Conservation (phyloP, 306 rosid genomes). For the Aeschynomene evenia region DNA sequence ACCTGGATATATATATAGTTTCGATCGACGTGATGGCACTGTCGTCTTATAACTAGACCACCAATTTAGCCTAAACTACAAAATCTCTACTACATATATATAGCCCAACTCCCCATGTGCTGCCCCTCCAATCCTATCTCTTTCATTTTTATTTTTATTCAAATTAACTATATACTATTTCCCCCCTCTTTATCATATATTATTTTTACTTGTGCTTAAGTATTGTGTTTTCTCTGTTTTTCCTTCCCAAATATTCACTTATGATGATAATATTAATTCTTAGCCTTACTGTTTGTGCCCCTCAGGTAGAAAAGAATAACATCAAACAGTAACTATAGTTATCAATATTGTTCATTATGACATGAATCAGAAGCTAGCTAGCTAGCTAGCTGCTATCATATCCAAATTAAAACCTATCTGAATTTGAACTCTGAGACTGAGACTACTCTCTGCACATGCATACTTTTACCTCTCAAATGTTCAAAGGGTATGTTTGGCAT, state of each 20-base stretch:
- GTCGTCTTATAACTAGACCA: constrained; percentile 8
- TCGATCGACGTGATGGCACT: constrained; percentile 28
- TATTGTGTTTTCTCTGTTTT: neutral
- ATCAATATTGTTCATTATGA: constrained; percentile 21
- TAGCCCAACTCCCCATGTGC: neutral
- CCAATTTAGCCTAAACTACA: constrained; percentile 19
- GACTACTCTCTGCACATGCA: constrained; percentile 43
- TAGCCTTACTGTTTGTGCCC: constrained; percentile 19
- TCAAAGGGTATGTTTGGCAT: constrained; percentile 37
- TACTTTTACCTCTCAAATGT: constrained; percentile 32
- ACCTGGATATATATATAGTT: neutral
- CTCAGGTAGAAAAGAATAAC: constrained; percentile 21
- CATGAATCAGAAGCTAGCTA: constrained; percentile 5
- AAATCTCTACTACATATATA: neutral
- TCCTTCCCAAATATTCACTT: neutral
- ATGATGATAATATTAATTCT: neutral
- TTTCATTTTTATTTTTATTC: neutral
- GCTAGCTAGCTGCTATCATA: neutral
- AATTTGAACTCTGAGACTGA: constrained; percentile 14
- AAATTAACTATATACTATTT: no score
- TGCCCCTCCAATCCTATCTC: constrained; percentile 39
- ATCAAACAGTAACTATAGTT: neutral
- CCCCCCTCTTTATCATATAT: no score
- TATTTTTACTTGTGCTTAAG: no score
- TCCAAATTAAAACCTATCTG: constrained; percentile 4